These are phyloP conservation scores for Aspergillus pseudotamarii DNA, from an alignment of 2,329 filamentous ascomycete species.

Conservation along the genomic window DNA sequence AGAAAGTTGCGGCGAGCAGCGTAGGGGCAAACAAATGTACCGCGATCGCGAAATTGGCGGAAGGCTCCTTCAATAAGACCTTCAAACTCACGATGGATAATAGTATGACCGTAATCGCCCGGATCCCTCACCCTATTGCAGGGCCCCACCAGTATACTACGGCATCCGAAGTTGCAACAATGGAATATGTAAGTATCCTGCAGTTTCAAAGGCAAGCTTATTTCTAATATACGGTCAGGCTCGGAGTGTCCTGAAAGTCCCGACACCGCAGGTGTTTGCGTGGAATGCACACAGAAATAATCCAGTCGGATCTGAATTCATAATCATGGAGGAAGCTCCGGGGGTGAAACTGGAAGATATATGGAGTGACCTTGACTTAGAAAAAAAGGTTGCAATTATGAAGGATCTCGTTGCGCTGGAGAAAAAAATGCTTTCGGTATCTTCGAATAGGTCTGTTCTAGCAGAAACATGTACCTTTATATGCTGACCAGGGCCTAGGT, in stretches of 20 bases:
- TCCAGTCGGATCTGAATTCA: conserved; percentile 30
- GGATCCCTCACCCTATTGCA: conserved; percentile 28
- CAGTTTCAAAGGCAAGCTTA: not conserved
- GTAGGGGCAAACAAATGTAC: conserved; percentile 33
- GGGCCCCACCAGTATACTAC: conserved; percentile 25
- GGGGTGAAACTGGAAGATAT: conserved; percentile 29
- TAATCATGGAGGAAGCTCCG: conserved; percentile 34
- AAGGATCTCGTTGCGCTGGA: conserved; percentile 41
- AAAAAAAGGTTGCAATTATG: conserved; percentile 23
- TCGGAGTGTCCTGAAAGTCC: conserved; percentile 19
- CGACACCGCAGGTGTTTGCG: conserved; percentile 20
- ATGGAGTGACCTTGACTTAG: conserved; percentile 31
- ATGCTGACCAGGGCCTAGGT: conserved; percentile 27
- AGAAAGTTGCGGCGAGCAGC: conserved; percentile 33
- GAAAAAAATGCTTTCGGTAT: conserved; percentile 40
- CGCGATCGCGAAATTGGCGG: conserved; percentile 40
- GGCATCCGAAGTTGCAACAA: conserved; percentile 29
- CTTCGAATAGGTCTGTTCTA: conserved; percentile 35
- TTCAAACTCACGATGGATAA: conserved; percentile 30
- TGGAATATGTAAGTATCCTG: conserved; percentile 27
- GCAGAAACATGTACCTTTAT: not conserved
- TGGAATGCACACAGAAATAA: conserved; percentile 27
- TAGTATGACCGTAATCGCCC: conserved; percentile 21
- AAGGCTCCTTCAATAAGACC: conserved; percentile 43
- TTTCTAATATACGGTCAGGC: conserved; percentile 12